Conservation (phyloP, 192 early-diverging fungal genomes). For the Linnemannia elongata region DNA sequence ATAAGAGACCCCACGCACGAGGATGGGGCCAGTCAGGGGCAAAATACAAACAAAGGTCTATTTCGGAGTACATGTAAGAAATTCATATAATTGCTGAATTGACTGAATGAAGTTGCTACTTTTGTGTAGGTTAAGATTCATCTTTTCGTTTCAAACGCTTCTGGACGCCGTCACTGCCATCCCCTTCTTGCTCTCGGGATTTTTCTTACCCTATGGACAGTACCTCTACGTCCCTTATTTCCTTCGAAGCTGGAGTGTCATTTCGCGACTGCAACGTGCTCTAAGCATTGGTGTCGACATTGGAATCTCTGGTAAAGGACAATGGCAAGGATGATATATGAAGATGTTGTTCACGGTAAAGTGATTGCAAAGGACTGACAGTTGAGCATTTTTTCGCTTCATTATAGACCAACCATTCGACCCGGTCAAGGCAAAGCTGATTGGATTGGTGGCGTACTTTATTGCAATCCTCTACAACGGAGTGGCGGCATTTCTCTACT, state of each 20-base stretch:
- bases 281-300: constrained; percentile 67
- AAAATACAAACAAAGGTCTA: not conserved
- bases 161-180: constrained; percentile 65
- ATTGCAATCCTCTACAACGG: constrained; percentile 71
- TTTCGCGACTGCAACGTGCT: constrained; percentile 67
- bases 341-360: not conserved
- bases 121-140: constrained; percentile 28
- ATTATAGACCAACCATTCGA: constrained; percentile 59
- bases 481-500: constrained; percentile 71
- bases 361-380: not conserved
- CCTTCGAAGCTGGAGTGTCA: constrained; percentile 68
- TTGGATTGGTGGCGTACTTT: constrained; percentile 67
- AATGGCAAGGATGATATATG: not conserved
- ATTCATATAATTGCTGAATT: not conserved
- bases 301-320: constrained; percentile 60
- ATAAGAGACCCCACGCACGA: not conserved
- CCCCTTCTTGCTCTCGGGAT: constrained; percentile 65
- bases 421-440: constrained; percentile 66
- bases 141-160: constrained; percentile 63
- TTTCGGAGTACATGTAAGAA: not conserved
- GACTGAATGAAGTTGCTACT: not conserved
- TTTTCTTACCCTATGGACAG: constrained; percentile 57
- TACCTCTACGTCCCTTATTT: constrained; percentile 76
- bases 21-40: not conserved
- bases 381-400: not conserved